Evolutionary conservation across 2,329 filamentous ascomycete species (phyloP), one percentile per base, ranked within the genome.

Genomic region (Neoscytalidium dimidiatum): DNA sequence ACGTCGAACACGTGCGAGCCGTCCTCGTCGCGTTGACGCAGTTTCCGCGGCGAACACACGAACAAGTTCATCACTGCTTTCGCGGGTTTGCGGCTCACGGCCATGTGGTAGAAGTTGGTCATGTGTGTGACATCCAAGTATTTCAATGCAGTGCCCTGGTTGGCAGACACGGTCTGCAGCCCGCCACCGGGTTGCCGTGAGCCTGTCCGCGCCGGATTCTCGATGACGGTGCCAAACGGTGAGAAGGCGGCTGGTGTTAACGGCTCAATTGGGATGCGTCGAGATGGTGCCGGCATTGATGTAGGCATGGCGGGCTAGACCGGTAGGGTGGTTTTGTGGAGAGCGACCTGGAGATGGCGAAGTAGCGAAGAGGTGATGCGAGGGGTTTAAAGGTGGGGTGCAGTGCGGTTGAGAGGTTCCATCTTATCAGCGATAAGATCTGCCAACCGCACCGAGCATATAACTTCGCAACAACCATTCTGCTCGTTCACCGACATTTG

Each of bases 101-200:
- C 85, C 65, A 86, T 81, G n/a, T 76, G 74, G 76, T 97, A 96
- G 67, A 88, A 83, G 76, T 96, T 87, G 33, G 82, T 81, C 70
- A 94, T 84, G 48, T 85, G 83, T n/a, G 92, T 92, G 67, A 96
- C 88, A 73, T 92, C 85, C 67, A 89, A 85, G 78, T 95, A 96
- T 77, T 96, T 96, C 73, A 94, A 87, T 17, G 95, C 94, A 23
- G 89, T 90, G 72, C 92, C 92, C 81, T 98, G 94, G 82, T 98
- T 98, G 51, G 86, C 86, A 52, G 88, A 86, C 3, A 86, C 83
- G 33, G 71, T 70, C 4, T 88, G 67, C 49, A 73, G 73, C 11
- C 56, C 56, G 26, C 41, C 56, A 70, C 75, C 69, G 77, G 78
- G 62, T 80, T 82, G 58, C 86, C 71, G 73, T 56, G 75, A 69